Evolutionary conservation across 169 alveolate genomes (phyloP), one percentile per base, ranked within the genome.

Genomic region (Cryptosporidium ubiquitum): DNA sequence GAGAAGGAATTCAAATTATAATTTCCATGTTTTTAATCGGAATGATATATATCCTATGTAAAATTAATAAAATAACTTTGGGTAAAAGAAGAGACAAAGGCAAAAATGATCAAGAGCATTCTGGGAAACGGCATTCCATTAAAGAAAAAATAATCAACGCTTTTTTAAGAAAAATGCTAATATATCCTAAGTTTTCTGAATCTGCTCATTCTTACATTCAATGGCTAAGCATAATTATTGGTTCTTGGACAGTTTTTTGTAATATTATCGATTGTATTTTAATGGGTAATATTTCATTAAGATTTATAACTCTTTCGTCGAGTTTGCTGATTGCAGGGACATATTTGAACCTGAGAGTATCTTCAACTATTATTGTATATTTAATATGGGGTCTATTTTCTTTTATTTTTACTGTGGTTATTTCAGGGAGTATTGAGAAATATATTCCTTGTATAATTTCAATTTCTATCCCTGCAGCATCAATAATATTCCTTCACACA

Each of bases 191-290:
- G 12, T 60, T 64, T 79, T 39, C 74, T 58, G 66, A 39, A 18
- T 69, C 49, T 58, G 26, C 61, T 40, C 89, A 79, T 47, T 18
- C 64, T 14, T 79, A 26, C 37, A 64, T 79, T 61, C 89, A 79
- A 79, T 79, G 58, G 66, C 20, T 79, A 33, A 61, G 69, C 33
- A 64, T 79, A 18, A 47, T 31, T 16, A 26, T 79, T 39, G 89
- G 89, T 10, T 44, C 89, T 79, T 79, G 89, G 89, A 47, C 64
- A 3, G 61, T 79, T 23, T 40, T 79, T 23, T 79, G 89, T 37
- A 79, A 64, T 58, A 60, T 79, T 42, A 29, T 79, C 9, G 89
- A 79, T 40, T 58, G 79, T 6, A 40, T 64, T 26, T 29, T 79
- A 16, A 79, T 79, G 89, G 89, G 89, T 1, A 73, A 73, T 57